Evolutionary conservation across 2,329 filamentous ascomycete genomes (phyloP).

Genomic region (Fusarium burgessii): DNA sequence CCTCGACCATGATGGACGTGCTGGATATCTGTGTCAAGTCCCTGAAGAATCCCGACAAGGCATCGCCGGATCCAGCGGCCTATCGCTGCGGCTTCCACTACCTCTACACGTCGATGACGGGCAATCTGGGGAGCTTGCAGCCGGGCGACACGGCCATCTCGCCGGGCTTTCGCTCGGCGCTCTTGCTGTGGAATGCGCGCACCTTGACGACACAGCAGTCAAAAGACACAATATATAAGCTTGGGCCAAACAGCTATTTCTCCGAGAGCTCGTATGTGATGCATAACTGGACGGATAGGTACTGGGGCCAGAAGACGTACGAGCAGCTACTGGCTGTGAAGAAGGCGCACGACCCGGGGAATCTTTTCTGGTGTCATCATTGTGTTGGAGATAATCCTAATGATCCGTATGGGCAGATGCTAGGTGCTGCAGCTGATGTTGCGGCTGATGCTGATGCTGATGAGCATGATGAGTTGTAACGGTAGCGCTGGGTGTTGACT

Average conservation of each 20-base stretch:
- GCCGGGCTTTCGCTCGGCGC: background rate
- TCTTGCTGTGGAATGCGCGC: constrained; percentile 8
- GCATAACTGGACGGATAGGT: constrained; percentile 8
- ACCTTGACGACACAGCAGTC: constrained; percentile 3
- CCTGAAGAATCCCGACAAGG: background rate
- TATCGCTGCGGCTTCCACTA: constrained; percentile 11
- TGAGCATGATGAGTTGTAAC: background rate
- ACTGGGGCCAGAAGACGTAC: constrained; percentile 1
- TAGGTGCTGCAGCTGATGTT: background rate
- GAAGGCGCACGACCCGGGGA: background rate
- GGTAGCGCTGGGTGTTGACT: background rate
- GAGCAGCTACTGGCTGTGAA: constrained; percentile 7
- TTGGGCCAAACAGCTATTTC: constrained; percentile 2
- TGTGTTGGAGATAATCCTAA: constrained; percentile 4
- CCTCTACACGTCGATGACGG: background rate
- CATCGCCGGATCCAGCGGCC: background rate
- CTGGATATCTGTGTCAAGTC: background rate
- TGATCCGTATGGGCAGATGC: background rate
- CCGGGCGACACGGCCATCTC: constrained; percentile 3
- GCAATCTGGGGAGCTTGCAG: background rate
- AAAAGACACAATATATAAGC: constrained; percentile 2
- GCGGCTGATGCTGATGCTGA: background rate
- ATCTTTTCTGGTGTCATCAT: constrained; percentile 13
- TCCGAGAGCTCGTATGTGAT: constrained; percentile 17
- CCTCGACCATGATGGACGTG: constrained; percentile 11